Base-by-base conservation (phyloP, 305 asterid species). In the Nicotiana rustica region DNA sequence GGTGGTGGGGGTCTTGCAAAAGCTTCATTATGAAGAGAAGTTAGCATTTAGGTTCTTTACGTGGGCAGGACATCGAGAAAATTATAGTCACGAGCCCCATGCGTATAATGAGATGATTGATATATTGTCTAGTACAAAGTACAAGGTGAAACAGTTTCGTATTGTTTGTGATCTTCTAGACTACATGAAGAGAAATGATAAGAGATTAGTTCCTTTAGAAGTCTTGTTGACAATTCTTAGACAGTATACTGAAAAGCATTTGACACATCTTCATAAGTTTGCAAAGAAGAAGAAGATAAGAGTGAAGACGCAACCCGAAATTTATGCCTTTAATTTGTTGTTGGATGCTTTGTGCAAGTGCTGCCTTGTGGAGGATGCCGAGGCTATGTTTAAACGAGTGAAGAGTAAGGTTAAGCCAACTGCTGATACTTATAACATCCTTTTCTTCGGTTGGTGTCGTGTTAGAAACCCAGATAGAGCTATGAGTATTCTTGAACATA, bases 371-470 rank as follows among this genome's bases (percentile, higher is more conserved):
- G 95, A 92, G 90, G 97, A 92, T 60, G 98, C 97, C 29, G 98
- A 94, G 83, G 81, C 87, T 3, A 86, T 96, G 97, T 87, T 88
- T 73, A 60, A 76, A 83, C 88, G 92, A 85, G 94, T 94, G 80
- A 87, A 86, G 78, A 83, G 83, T 84, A 92, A 92, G 89, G 83
- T 95, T 31, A 92, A 86, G 65, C 98, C 97, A 2, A 90, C 90
- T 88, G 91, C 94, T 6, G 94, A 91, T 80, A 92, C 99, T 0
- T 96, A 90, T 84, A 96, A 93, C 67, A 90, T 92, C 15, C 84
- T 96, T 90, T 92, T 96, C 82, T 94, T 94, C 0, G 98, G 98
- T 25, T 94, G 98, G 98, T 94, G 98, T 65, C 88, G 97, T 87
- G 94, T 94, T 35, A 87, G 97, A 82, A 91, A 91, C 81, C 99